Percentiles rank a stretch among this genome's conserved stretches.
These are phyloP conservation scores for Trichosporon asahii DNA, from an alignment of 1,284 basidiomycete species.

Conservation along the genomic window DNA sequence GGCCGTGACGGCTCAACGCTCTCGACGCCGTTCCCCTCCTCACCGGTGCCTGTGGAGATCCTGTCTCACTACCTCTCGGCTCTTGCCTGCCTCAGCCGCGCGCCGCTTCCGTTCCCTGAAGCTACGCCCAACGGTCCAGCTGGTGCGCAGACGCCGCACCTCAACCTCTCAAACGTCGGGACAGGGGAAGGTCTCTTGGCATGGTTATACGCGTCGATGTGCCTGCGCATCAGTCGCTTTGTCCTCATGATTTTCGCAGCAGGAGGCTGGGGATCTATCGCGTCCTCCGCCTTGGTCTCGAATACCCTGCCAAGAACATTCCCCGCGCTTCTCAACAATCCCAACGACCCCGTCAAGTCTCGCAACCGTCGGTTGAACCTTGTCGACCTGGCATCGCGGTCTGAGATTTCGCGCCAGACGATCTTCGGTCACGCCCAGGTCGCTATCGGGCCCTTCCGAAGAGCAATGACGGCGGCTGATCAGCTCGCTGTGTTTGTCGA, in stretches of 20 bases:
- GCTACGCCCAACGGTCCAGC: background rate
- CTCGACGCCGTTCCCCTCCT: conserved; percentile 39
- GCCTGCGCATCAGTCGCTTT: conserved; percentile 47
- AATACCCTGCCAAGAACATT: conserved; percentile 58
- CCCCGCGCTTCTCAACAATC: conserved; percentile 25
- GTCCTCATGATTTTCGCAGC: conserved; percentile 72
- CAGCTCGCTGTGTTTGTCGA: conserved; percentile 67
- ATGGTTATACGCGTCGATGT: conserved; percentile 42
- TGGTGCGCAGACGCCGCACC: conserved; percentile 22
- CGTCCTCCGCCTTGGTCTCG: conserved; percentile 68
- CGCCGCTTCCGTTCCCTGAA: conserved; percentile 41
- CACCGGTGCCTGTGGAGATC: conserved; percentile 46
- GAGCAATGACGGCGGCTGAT: conserved; percentile 71
- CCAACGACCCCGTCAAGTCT: conserved; percentile 1
- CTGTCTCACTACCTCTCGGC: conserved; percentile 42
- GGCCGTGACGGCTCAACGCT: conserved; percentile 61
- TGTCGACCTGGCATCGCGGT: conserved; percentile 60
- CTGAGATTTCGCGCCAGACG: conserved; percentile 64
- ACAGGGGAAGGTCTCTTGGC: conserved; percentile 49
- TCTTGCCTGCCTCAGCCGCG: conserved; percentile 37
- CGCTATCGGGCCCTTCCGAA: conserved; percentile 77
- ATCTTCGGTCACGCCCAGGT: conserved; percentile 65
- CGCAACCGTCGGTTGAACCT: conserved; percentile 58
- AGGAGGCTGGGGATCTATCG: conserved; percentile 78
- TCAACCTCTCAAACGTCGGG: conserved; percentile 32